phyloP scores from a whole-genome alignment of 2,329 filamentous ascomycete genomes.

The Phyllosticta citribraziliensis region DNA sequence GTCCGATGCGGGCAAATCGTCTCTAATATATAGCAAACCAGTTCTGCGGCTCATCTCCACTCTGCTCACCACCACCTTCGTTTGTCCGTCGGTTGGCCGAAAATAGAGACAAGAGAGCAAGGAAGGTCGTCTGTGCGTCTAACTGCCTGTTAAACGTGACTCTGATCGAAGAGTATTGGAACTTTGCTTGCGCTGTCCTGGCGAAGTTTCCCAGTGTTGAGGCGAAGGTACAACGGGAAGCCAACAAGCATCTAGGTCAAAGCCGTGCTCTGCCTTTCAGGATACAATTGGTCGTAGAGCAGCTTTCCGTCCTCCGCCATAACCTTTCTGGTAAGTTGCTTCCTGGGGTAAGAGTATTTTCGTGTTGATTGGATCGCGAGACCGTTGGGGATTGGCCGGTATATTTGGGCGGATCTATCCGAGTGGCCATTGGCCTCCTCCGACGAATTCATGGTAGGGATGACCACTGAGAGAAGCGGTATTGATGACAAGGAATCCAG shows the following conservation, averaged over 20 bases:
- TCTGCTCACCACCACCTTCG: not conserved
- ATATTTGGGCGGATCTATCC: not conserved
- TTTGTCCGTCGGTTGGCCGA: not conserved
- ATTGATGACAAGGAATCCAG: not conserved
- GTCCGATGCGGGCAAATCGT: not conserved
- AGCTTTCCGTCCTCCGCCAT: not conserved
- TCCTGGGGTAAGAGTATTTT: not conserved
- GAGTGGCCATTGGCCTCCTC: not conserved
- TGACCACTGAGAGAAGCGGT: not conserved
- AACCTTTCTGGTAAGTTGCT: not conserved
- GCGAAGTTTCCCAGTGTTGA: not conserved
- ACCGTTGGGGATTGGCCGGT: not conserved
- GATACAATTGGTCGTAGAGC: not conserved
- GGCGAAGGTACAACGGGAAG: not conserved
- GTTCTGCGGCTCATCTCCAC: not conserved
- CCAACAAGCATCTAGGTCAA: not conserved
- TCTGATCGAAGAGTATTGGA: not conserved
- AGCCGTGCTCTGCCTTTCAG: not conserved
- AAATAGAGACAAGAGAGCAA: not conserved
- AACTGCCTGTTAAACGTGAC: not conserved
- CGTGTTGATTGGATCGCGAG: not conserved
- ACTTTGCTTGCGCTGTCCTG: not conserved
- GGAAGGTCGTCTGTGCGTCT: not conserved
- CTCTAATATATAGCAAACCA: not conserved
- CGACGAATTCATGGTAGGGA: not conserved